Evolutionary conservation across 1,139 yeast species (phyloP).

Genomic region (Blastobotrys serpentis): DNA sequence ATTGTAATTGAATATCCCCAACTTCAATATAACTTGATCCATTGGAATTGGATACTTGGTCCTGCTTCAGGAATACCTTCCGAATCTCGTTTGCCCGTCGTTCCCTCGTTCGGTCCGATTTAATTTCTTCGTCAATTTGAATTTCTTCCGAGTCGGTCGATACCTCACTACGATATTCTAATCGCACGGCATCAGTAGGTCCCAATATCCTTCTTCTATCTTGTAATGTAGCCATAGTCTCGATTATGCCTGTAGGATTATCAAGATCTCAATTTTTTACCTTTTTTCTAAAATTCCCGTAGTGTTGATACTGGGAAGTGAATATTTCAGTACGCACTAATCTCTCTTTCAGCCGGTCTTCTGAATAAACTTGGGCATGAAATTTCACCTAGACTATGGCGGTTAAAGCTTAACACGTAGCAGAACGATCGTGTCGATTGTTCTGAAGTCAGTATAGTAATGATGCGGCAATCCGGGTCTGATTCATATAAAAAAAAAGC

Average conservation of each 20-base stretch:
- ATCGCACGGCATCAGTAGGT: slow-evolving; percentile 38
- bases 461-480: no score
- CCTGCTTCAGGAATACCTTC: slow-evolving; percentile 45
- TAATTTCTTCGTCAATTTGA: slow-evolving; percentile 1
- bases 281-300: slow-evolving; percentile 1
- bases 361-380: no score
- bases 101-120: slow-evolving; percentile 13
- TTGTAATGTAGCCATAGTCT: slow-evolving; percentile 30
- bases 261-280: no score
- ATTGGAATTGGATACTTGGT: slow-evolving; percentile 67
- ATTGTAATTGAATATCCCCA: slow-evolving; percentile 60
- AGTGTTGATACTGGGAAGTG: slow-evolving; percentile 2
- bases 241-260: no score
- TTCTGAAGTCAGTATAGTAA: no score
- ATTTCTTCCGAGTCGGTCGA: slow-evolving; percentile 1
- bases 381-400: no score
- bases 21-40: slow-evolving; percentile 83
- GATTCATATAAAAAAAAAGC: no score
- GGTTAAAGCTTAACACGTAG: no score
- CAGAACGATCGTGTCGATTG: no score
- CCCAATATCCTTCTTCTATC: slow-evolving; percentile 42
- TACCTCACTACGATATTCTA: slow-evolving; percentile 17
- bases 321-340: background rate
- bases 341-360: no score
- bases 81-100: slow-evolving; percentile 15